phyloP scores from a whole-genome alignment of 2,329 filamentous ascomycete species.

The Colletotrichum sp. region DNA sequence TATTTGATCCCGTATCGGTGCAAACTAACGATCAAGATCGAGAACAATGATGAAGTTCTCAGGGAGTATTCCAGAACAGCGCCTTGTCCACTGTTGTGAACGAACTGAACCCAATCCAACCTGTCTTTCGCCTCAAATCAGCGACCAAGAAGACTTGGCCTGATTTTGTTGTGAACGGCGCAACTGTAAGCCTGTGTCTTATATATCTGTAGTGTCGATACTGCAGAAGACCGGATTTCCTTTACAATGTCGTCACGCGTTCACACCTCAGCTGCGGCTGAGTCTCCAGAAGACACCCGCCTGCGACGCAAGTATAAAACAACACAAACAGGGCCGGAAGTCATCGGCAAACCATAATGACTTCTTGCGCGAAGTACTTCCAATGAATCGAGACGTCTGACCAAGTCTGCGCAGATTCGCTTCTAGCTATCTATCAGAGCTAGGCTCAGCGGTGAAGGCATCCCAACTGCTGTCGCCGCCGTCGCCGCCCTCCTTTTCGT shows the following conservation, averaged over 20 bases:
- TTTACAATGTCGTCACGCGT: not conserved
- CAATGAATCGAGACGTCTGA: not conserved
- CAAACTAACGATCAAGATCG: not conserved
- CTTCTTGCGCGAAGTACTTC: not conserved
- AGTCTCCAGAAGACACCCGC: not conserved
- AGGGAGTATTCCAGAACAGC: not conserved
- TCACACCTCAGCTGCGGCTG: not conserved
- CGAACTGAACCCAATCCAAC: not conserved
- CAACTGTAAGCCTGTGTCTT: not conserved
- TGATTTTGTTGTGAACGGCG: not conserved
- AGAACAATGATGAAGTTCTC: not conserved
- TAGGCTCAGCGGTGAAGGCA: not conserved
- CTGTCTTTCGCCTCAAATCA: not conserved
- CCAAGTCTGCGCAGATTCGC: not conserved
- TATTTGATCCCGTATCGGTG: not conserved
- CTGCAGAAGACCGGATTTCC: not conserved
- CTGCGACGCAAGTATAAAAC: not conserved
- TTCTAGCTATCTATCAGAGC: accelerated
- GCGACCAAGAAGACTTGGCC: not conserved
- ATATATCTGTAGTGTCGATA: not conserved
- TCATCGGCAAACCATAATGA: not conserved
- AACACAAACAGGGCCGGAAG: accelerated
- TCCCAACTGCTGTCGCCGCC: not conserved
- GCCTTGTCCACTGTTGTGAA: too few relatives aligned
- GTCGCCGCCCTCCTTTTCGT: not conserved